A percentile compares a stretch with the other conserved stretches of the same genome.
phyloP scores from a whole-genome alignment of 2,329 filamentous ascomycete species.

The Penicillium sp. region DNA sequence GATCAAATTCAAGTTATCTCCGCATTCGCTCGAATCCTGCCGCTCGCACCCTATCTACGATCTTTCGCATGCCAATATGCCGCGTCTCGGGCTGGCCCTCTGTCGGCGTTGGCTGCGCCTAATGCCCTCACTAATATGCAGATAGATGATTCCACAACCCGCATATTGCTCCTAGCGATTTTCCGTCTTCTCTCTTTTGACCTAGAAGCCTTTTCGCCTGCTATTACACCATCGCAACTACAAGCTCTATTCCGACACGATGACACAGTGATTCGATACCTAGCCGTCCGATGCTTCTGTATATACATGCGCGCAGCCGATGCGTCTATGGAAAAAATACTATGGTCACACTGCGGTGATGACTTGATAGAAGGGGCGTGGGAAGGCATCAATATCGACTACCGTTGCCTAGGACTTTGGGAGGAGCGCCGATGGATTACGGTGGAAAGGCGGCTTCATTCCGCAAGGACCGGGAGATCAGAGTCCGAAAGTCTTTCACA shows the following conservation, averaged over 20 bases:
- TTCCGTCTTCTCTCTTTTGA: slow-evolving; percentile 84
- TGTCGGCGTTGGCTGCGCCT: slow-evolving; percentile 38
- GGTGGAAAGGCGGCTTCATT: slow-evolving; percentile 35
- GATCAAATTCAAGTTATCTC: slow-evolving; percentile 59
- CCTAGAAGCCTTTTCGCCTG: slow-evolving; percentile 66
- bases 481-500: slow-evolving; percentile 28
- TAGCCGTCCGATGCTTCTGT: slow-evolving; percentile 81
- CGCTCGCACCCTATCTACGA: slow-evolving; percentile 79
- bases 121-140: slow-evolving; percentile 35
- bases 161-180: slow-evolving; percentile 65
- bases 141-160: slow-evolving; percentile 46
- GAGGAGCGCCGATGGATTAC: slow-evolving; percentile 63
- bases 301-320: slow-evolving; percentile 81
- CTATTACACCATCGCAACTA: slow-evolving; percentile 70
- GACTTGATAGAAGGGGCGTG: slow-evolving; percentile 70
- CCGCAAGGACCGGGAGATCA: slow-evolving; percentile 29
- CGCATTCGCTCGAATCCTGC: slow-evolving; percentile 78
- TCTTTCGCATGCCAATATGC: slow-evolving; percentile 67
- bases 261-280: slow-evolving; percentile 70
- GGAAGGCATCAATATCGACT: slow-evolving; percentile 79
- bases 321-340: slow-evolving; percentile 72
- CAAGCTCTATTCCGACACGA: slow-evolving; percentile 68
- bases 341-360: slow-evolving; percentile 68
- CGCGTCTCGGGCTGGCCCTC: slow-evolving; percentile 37
- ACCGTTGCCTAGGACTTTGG: slow-evolving; percentile 71